Conservation (phyloP, 352 stramenopile species). For the Pseudoperonospora humuli region DNA sequence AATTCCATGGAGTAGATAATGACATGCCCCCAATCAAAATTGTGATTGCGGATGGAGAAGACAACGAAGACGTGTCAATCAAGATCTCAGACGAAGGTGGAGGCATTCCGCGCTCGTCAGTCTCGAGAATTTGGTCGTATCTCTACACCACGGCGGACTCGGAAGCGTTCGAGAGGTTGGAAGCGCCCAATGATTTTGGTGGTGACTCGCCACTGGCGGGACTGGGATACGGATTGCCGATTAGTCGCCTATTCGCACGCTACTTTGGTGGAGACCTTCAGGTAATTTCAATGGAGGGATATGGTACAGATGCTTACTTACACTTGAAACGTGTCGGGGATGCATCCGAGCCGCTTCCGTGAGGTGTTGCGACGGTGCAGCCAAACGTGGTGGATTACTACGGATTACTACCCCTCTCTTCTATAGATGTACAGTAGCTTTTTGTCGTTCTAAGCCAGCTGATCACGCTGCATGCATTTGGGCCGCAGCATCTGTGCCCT, state of each 20-base stretch:
- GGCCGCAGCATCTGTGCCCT: constrained; percentile 46
- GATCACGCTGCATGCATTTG: constrained; percentile 9
- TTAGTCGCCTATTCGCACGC: constrained; percentile 94
- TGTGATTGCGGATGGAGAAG: constrained; percentile 97
- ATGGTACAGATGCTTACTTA: constrained; percentile 97
- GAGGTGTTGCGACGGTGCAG: too few species aligned
- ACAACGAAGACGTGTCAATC: constrained; percentile 99
- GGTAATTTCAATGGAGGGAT: constrained; percentile 99
- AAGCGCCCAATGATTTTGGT: constrained; percentile 81
- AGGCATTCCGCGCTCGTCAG: constrained; percentile 96
- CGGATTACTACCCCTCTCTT: too few species aligned
- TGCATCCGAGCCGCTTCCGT: constrained; percentile 81
- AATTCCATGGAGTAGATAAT: constrained; percentile 96
- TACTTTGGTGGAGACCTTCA: constrained; percentile 99
- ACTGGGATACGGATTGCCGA: constrained; percentile 95
- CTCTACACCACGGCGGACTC: constrained; percentile 99
- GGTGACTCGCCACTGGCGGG: constrained; percentile 89
- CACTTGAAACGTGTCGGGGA: constrained; percentile 90
- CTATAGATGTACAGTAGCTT: too few species aligned
- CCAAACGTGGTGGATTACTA: too few species aligned
- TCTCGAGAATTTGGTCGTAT: constrained; percentile 99
- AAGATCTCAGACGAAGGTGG: constrained; percentile 99
- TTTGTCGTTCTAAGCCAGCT: neutral
- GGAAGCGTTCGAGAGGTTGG: constrained; percentile 86
- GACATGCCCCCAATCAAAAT: constrained; percentile 98